Base-by-base conservation (phyloP, 805 yeast genomes). In the Ogataea henricii region DNA sequence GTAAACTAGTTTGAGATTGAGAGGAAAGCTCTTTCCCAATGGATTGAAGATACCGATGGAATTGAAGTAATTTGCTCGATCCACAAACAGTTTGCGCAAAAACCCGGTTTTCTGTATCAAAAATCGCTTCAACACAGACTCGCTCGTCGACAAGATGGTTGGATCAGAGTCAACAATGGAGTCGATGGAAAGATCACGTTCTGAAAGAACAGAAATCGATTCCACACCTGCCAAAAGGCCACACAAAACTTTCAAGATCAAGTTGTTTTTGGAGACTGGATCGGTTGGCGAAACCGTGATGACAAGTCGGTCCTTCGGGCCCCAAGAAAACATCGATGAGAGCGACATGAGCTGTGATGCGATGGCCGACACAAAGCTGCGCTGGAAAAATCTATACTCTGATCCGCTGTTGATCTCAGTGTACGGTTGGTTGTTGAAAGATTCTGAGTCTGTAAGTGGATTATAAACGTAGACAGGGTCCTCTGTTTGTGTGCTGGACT, bases 11-110 rank as follows among this genome's bases (percentile, higher is more conserved):
- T 83, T 70, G 42, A 77, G 54, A 0, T 62, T 47, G n/a, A 64
- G 49, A 0, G 55, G 47, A 13, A 51, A 41, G 6, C 55, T 18
- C 33, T 57, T 61, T 3, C 73, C 75, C 12, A 65, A 46, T 9
- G 56, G 52, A 25, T 70, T 70, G 52, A 79, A 75, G 1, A 79
- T 71, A 3, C 85, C 85, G 35, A 72, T 68, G 9, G 82, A 69
- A 18, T 81, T 66, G 29, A 78, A 65, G 20, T 67, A 68, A 34
- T 66, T 66, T 2, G 78, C 66, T 53, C 74, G 67, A 8, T 67
- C 58, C n/a, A 38, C 65, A 47, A 46, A 63, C 53, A 48, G 60
- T 51, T 14, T 71, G 21, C 37, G 47, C 58, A 65, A 54, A 6
- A 63, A 2, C 16, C 56, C 26, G 14, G 57, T 16, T 23, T 52